Base-by-base conservation (phyloP, 345 rosid genomes). In the Bruguiera parviflora region DNA sequence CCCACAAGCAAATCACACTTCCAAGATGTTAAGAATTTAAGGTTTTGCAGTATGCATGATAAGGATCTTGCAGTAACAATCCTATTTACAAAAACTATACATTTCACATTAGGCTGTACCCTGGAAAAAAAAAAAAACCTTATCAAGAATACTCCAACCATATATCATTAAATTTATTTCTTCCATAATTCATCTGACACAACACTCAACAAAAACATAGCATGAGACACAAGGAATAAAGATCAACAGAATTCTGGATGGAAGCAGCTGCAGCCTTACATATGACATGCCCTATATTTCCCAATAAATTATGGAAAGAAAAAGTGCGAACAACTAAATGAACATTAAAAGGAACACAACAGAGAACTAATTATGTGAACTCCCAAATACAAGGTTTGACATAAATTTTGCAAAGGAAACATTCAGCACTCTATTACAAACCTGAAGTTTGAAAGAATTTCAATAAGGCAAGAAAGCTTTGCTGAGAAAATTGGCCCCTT, bases 11-110 rank as follows among this genome's bases (percentile, higher is more conserved):
- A 91, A 81, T 87, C 89, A 72, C 91, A 86, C 85, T 74, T 93
- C 98, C 97, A 93, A 75, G 83, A 86, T 59, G 73, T 65, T 72
- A 93, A 85, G 67, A 85, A 64, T 75, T 81, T 76, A 62, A 88
- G 82, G 29, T 80, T 88, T 78, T 88, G 89, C 53, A 93, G 84
- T 71, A 93, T 67, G 79, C 73, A 81, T 63, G 96, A 80, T 78
- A 93, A 73, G 60, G 91, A 77, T 81, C 92, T 88, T 15, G 98
- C 98, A 71, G 82, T 88, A 64, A 89, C 80, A 71, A 93, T 88
- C 85, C 98, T 90, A 79, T 88, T 89, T 68, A 91, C 98, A 80
- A 93, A 93, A 70, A 93, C 74, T 83, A 93, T 88, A 74, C 96
- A 86, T 79, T 93, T 93, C 88, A 84, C 84, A 73, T 89, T 74